Evolutionary conservation across 169 alveolate species (phyloP), one percentile per base, ranked within the genome.

Genomic region (Amoebophrya sp.): DNA sequence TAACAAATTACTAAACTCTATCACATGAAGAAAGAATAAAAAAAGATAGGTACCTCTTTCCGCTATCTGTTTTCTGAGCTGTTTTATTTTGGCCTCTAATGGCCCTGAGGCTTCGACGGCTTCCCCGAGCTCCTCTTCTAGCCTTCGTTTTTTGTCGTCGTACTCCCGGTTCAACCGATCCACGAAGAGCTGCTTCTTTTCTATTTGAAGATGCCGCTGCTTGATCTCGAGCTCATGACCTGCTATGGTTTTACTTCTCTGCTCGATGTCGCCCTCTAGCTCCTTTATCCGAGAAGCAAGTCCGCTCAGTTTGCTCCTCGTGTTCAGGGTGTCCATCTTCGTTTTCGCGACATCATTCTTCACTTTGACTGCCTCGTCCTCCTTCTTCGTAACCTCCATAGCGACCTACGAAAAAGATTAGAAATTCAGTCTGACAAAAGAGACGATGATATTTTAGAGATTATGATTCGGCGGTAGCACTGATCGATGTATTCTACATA

Each of bases 101-200:
- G 96, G 96, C 36, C 97, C 98, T 92, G 96, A 65, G n/a, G 83
- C 18, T 10, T 65, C 83, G 3, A 65, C 83, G 36, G 83, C 83
- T 18, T 65, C 83, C 2, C 83, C 83, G 36, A 65, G 33, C 33
- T 65, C 83, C 83, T 94, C 90, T 95, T 94, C 90, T 95, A 96
- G 54, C 96, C 97, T 47, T 95, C 96, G 78, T 40, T 95, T 95
- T 76, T 96, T 93, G 89, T 96, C 97, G 91, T 95, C 98, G 92
- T 96, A 95, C 76, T 94, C 95, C 92, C 95, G 96, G 95, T 96
- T 97, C 77, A 97, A 94, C 93, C 96, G 96, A 89, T 96, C 98
- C 78, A 97, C 98, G 91, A 95, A 96, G 83, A 94, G 96, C 93
- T 97, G 97, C 90, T 96, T 96, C 93, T 96, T 96, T 83, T 96